Percentiles rank a stretch among this genome's conserved stretches.
Evolutionary conservation across 2,329 filamentous ascomycete species (phyloP).

Genomic region (Stromatinia cepivora): DNA sequence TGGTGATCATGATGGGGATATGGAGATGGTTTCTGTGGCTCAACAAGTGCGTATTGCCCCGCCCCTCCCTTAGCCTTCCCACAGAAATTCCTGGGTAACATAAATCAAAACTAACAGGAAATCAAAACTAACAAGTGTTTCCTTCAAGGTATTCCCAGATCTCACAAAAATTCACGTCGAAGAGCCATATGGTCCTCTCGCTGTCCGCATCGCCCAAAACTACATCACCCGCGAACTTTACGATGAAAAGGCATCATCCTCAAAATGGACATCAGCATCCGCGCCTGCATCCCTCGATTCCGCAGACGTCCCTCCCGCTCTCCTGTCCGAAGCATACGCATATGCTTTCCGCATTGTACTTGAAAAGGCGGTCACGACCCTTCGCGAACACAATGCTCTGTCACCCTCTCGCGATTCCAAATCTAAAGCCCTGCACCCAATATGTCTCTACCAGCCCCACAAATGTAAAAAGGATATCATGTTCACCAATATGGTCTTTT

Average conservation of each 20-base stretch:
- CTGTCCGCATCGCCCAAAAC: constrained; percentile 26
- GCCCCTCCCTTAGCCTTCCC: neutral
- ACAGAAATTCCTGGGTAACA: neutral
- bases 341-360: constrained; percentile 26
- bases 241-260: constrained; percentile 12
- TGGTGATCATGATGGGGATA: constrained; percentile 27
- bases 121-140: neutral
- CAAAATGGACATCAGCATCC: constrained; percentile 11
- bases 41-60: constrained; percentile 20
- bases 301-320: constrained; percentile 16
- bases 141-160: constrained; percentile 26
- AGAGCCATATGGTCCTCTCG: constrained; percentile 27
- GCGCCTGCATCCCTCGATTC: constrained; percentile 6
- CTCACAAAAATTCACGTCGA: constrained; percentile 28
- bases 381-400: constrained; percentile 25
- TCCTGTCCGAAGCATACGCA: constrained; percentile 25
- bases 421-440: constrained; percentile 19
- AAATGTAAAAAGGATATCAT: constrained; percentile 45
- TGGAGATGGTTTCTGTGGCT: constrained; percentile 31
- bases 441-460: constrained; percentile 43
- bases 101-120: constrained; percentile 14
- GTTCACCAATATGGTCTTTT: constrained; percentile 44
- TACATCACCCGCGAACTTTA: constrained; percentile 26
- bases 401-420: neutral
- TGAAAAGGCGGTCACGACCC: constrained; percentile 24